These are phyloP conservation scores for Syncephalis plumigaleata DNA, from an alignment of 371 early-diverging fungal genomes.

Conservation along the genomic window DNA sequence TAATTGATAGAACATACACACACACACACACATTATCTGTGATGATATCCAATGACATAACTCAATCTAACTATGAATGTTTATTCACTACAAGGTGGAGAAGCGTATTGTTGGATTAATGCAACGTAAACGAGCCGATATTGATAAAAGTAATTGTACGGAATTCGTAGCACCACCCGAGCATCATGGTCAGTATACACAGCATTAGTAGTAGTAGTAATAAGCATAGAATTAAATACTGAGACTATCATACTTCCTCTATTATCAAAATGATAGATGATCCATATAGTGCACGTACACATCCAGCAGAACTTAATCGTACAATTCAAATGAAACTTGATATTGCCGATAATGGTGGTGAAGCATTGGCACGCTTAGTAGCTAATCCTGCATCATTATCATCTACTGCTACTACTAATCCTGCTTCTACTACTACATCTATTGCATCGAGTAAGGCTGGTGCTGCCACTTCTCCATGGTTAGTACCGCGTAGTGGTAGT, in stretches of 20 bases:
- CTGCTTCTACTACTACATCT: slow-evolving; percentile 1
- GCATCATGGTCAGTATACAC: slow-evolving; percentile 15
- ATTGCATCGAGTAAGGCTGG: slow-evolving; percentile 5
- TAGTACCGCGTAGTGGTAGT: neutral
- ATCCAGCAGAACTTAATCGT: slow-evolving; percentile 53
- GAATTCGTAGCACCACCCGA: slow-evolving; percentile 26
- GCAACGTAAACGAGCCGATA: slow-evolving; percentile 33
- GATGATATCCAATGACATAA: no score
- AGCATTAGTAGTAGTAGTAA: no score
- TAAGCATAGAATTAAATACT: no score
- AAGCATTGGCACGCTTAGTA: slow-evolving; percentile 33
- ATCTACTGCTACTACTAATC: slow-evolving; percentile 23
- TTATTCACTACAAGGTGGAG: neutral
- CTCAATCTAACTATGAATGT: neutral
- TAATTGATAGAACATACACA: neutral
- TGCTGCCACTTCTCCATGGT: neutral
- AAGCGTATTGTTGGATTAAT: slow-evolving; percentile 18
- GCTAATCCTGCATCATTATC: no score
- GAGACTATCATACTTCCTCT: slow-evolving; percentile 2
- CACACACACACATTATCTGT: no score
- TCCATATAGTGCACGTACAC: slow-evolving; percentile 40
- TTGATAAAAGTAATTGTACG: slow-evolving; percentile 48
- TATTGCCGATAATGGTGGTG: slow-evolving; percentile 53
- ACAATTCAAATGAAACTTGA: slow-evolving; percentile 70
- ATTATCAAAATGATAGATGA: slow-evolving; percentile 7